Conservation (phyloP, 116 monocot species). For the Dioscorea cayenensis region DNA sequence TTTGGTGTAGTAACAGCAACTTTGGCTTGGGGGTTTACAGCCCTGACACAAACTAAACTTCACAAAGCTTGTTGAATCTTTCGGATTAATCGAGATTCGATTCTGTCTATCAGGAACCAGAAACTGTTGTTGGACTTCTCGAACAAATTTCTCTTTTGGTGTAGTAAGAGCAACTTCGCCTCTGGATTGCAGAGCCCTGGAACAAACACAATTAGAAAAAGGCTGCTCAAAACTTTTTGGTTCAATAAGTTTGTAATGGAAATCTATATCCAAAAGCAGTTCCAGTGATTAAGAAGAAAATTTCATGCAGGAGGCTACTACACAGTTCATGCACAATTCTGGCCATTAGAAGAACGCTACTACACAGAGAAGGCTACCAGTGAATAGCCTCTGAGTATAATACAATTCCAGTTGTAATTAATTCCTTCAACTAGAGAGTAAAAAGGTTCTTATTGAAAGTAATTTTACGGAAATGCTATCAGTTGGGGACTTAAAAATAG, state of each 20-base stretch:
- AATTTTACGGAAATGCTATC: too few species aligned
- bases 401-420: too few species aligned
- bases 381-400: too few species aligned
- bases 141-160: conserved; percentile 65
- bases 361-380: too few species aligned
- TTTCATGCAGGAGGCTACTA: too few species aligned
- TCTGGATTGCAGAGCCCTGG: conserved; percentile 82
- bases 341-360: too few species aligned
- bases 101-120: conserved; percentile 7
- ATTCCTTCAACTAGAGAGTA: too few species aligned
- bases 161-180: conserved; percentile 67
- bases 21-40: conserved; percentile 71
- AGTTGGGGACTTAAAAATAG: too few species aligned
- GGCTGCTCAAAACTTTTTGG: not conserved
- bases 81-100: not conserved
- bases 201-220: not conserved
- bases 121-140: conserved; percentile 24
- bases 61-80: not conserved
- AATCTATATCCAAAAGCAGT: not conserved
- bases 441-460: too few species aligned
- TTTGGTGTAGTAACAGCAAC: conserved; percentile 71
- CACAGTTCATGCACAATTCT: too few species aligned
- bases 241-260: not conserved
- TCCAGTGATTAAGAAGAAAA: too few species aligned
- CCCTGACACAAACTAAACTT: conserved; percentile 19